These are phyloP conservation scores for Cicer arietinum DNA, from an alignment of 306 rosid genomes.

Conservation along the genomic window DNA sequence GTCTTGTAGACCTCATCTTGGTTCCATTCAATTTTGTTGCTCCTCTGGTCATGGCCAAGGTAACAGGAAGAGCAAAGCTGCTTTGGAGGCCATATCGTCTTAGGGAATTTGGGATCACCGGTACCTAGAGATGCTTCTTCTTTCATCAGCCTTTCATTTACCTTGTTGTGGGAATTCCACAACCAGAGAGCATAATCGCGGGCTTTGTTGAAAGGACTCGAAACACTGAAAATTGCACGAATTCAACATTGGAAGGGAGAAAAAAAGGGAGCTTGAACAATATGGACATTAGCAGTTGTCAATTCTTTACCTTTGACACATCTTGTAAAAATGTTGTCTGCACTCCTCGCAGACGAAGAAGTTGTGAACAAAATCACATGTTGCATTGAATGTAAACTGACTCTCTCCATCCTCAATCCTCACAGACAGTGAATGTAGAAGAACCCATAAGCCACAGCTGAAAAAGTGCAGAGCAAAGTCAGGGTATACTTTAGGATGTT, in stretches of 20 bases:
- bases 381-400: slow-evolving; percentile 74
- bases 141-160: slow-evolving; percentile 74
- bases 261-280: slow-evolving; percentile 31
- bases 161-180: slow-evolving; percentile 86
- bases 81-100: slow-evolving; percentile 87
- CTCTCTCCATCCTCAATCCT: slow-evolving; percentile 91
- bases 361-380: slow-evolving; percentile 84
- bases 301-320: slow-evolving; percentile 77
- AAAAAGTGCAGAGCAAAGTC: slow-evolving; percentile 24
- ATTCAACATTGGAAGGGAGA: slow-evolving; percentile 39
- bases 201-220: slow-evolving; percentile 78
- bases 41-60: slow-evolving; percentile 50
- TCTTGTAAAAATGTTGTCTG: slow-evolving; percentile 80
- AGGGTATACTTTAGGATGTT: slow-evolving; percentile 7
- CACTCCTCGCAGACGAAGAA: slow-evolving; percentile 99
- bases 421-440: slow-evolving; percentile 90
- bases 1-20: slow-evolving; percentile 67
- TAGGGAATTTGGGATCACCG: slow-evolving; percentile 90
- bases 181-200: slow-evolving; percentile 87
- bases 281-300: slow-evolving; percentile 8
- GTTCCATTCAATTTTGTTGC: slow-evolving; percentile 68
- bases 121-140: slow-evolving; percentile 77
- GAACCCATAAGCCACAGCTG: slow-evolving; percentile 99
- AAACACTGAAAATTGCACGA: slow-evolving; percentile 57
- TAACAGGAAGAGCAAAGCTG: slow-evolving; percentile 82